These are phyloP conservation scores for Cryptococcus amylolentus DNA, from an alignment of 1,284 basidiomycete species.

Conservation along the genomic window DNA sequence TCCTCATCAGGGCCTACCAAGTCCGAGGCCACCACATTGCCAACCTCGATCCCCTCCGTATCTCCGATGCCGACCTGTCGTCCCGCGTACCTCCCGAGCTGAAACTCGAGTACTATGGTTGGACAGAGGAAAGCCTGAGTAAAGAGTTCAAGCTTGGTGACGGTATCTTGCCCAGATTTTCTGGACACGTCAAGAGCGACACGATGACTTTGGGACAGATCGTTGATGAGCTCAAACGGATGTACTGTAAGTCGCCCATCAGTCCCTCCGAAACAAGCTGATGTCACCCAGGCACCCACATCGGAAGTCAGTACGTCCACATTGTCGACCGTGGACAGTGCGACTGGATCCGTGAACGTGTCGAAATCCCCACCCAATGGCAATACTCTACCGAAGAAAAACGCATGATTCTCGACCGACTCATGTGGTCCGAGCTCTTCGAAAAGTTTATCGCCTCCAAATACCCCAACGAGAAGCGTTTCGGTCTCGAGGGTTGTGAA, in stretches of 20 bases:
- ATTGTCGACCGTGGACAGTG: constrained; percentile 98
- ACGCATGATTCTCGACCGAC: constrained; percentile 95
- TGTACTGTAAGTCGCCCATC: constrained; percentile 71
- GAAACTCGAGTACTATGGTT: constrained; percentile 88
- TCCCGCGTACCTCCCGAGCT: constrained; percentile 76
- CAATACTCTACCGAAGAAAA: constrained; percentile 98
- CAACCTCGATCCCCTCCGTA: constrained; percentile 90
- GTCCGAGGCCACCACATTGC: constrained; percentile 97
- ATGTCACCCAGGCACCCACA: constrained; percentile 65
- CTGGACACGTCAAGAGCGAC: constrained; percentile 57
- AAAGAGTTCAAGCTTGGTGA: constrained; percentile 93
- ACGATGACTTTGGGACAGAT: constrained; percentile 90
- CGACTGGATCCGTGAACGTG: constrained; percentile 96
- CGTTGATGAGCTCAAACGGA: constrained; percentile 84
- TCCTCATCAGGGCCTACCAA: constrained; percentile 96
- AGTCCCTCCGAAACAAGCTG: not conserved
- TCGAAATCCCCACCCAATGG: constrained; percentile 97
- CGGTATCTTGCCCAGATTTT: constrained; percentile 94
- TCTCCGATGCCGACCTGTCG: constrained; percentile 81
- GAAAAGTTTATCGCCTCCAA: constrained; percentile 99
- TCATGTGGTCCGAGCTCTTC: constrained; percentile 99
- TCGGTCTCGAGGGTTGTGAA: constrained; percentile 98
- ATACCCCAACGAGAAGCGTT: constrained; percentile 99
- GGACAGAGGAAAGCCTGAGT: constrained; percentile 87
- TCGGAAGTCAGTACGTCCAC: constrained; percentile 97